Conservation (phyloP, 129 eudicot species). For the Arctium minus region DNA sequence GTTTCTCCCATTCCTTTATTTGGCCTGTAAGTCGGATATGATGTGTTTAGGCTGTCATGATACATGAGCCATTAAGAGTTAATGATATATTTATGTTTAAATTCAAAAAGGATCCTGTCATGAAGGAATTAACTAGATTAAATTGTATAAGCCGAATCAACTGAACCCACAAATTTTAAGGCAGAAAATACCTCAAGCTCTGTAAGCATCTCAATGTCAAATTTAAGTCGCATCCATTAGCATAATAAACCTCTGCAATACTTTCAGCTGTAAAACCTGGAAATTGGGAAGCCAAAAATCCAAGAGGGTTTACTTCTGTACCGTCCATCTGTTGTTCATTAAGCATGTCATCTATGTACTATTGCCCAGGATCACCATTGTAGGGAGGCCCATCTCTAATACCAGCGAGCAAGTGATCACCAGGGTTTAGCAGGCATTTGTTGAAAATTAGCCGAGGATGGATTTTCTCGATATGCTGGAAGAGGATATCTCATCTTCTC, state of each 20-base stretch:
- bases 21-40: not conserved
- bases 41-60: too few relatives aligned
- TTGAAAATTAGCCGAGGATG: conserved; percentile 34
- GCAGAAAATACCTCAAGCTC: conserved; percentile 71
- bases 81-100: too few relatives aligned
- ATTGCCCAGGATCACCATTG: conserved; percentile 22
- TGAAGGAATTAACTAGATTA: not conserved
- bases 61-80: too few relatives aligned
- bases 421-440: conserved; percentile 50
- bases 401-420: conserved; percentile 43
- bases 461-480: conserved; percentile 38
- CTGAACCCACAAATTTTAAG: not conserved
- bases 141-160: not conserved
- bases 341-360: conserved; percentile 11
- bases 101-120: not conserved
- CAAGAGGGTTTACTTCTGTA: conserved; percentile 43
- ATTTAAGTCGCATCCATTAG: conserved; percentile 70
- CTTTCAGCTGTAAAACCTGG: conserved; percentile 74
- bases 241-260: conserved; percentile 55
- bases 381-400: conserved; percentile 5
- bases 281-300: conserved; percentile 60
- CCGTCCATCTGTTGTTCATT: conserved; percentile 28
- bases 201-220: conserved; percentile 78
- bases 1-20: not conserved
- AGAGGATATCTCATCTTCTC: conserved; percentile 44